Percentiles rank a stretch among this genome's conserved stretches.
These are phyloP conservation scores for Bipolaris victoriae DNA, from an alignment of 2,329 filamentous ascomycete genomes.

Conservation along the genomic window DNA sequence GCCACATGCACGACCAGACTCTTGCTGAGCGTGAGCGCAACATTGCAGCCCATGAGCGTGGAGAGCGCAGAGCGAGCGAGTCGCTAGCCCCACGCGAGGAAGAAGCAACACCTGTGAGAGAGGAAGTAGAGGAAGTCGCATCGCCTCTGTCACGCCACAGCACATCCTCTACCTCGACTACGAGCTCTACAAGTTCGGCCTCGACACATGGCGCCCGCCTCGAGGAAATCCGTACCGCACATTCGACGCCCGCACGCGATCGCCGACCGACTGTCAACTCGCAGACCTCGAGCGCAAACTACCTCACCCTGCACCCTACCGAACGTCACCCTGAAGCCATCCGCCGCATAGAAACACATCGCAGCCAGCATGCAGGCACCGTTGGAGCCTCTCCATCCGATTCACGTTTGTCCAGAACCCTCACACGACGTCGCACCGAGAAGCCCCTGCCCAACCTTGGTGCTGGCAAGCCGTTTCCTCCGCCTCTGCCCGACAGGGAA, in stretches of 20 bases:
- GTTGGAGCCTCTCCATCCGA: constrained; percentile 60
- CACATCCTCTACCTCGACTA: constrained; percentile 27
- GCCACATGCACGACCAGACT: constrained; percentile 28
- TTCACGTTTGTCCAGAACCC: constrained; percentile 53
- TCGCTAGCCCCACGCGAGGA: constrained; percentile 6
- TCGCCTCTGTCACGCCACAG: constrained; percentile 33
- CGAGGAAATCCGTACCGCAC: constrained; percentile 40
- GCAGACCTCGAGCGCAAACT: constrained; percentile 25
- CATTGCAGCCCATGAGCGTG: constrained; percentile 10
- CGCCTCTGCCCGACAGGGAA: constrained; percentile 71
- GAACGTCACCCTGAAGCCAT: constrained; percentile 74
- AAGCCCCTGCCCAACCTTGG: constrained; percentile 72
- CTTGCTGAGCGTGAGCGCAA: constrained; percentile 15
- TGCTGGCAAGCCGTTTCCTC: constrained; percentile 74
- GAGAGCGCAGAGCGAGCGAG: constrained; percentile 16
- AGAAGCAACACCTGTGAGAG: constrained; percentile 15
- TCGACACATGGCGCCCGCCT: constrained; percentile 28
- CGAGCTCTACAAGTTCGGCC: constrained; percentile 25
- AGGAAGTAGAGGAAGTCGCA: constrained; percentile 28
- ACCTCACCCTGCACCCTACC: constrained; percentile 42
- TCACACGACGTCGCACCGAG: constrained; percentile 38
- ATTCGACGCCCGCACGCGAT: constrained; percentile 20
- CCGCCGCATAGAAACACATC: constrained; percentile 72
- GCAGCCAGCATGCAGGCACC: constrained; percentile 73
- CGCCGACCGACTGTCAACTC: constrained; percentile 30